Conservation (phyloP, 2,329 filamentous ascomycete species). For the Cladophialophora chaetospira region DNA sequence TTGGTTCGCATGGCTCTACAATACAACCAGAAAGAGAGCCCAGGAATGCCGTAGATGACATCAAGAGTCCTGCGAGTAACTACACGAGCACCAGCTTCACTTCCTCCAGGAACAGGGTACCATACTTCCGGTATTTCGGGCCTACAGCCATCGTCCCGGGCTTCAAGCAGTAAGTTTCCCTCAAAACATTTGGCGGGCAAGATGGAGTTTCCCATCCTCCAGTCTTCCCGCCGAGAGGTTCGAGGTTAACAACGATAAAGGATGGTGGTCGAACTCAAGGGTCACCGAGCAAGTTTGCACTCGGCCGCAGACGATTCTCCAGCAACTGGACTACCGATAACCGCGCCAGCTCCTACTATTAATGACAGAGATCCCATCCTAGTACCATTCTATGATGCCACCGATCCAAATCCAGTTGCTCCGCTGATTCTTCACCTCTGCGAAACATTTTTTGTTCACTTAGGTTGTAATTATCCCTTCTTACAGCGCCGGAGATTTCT, state of each 20-base stretch:
- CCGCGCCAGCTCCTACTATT: conserved; percentile 6
- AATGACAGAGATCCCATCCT: conserved; percentile 19
- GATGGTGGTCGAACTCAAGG: conserved; percentile 48
- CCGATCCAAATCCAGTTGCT: conserved; percentile 69
- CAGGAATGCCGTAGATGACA: conserved; percentile 6
- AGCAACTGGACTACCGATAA: conserved; percentile 16
- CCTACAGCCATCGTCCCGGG: conserved; percentile 88
- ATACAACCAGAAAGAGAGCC: not conserved
- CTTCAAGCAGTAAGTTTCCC: too few relatives aligned
- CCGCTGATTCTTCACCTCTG: conserved; percentile 75
- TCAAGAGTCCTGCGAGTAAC: conserved; percentile 39
- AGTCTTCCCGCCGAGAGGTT: too few relatives aligned
- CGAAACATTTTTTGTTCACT: conserved; percentile 76
- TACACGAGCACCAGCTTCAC: conserved; percentile 45
- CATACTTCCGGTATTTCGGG: conserved; percentile 88
- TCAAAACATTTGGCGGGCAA: too few relatives aligned
- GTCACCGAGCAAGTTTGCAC: conserved; percentile 22
- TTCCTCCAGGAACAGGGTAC: conserved; percentile 64
- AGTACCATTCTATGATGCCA: conserved; percentile 74
- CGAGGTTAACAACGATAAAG: too few relatives aligned
- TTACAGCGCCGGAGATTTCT: conserved; percentile 72
- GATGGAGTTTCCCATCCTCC: too few relatives aligned
- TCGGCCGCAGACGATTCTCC: conserved; percentile 25
- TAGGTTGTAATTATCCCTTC: conserved; percentile 86
- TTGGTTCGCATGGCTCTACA: not conserved